phyloP scores from a whole-genome alignment of 768 basidiomycete species.

The Scleroderma citrinum region DNA sequence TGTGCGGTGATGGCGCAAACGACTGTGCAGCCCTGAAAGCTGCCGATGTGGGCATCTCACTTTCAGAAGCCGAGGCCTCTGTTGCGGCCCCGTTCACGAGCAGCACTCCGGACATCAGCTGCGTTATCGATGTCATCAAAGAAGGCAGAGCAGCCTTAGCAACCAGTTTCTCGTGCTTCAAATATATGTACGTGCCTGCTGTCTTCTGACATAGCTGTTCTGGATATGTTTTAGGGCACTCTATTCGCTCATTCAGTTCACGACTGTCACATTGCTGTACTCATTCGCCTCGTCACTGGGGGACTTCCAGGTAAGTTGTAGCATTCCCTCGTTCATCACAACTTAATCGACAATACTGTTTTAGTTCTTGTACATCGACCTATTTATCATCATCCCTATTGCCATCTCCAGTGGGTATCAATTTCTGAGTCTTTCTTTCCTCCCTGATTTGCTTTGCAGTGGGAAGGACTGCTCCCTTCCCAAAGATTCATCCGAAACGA shows the following conservation, averaged over 20 bases:
- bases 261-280: constrained; percentile 93
- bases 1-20: constrained; percentile 99
- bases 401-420: constrained; percentile 83
- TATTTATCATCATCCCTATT: constrained; percentile 96
- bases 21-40: constrained; percentile 98
- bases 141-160: constrained; percentile 95
- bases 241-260: constrained; percentile 98
- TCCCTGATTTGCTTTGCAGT: constrained; percentile 43
- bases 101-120: constrained; percentile 88
- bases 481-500: constrained; percentile 78
- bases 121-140: constrained; percentile 93
- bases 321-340: background rate
- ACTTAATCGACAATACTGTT: constrained; percentile 5
- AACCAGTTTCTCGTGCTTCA: constrained; percentile 99
- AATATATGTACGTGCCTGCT: constrained; percentile 78
- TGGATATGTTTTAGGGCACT: constrained; percentile 63
- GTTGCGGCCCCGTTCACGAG: constrained; percentile 98
- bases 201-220: background rate
- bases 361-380: constrained; percentile 94
- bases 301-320: constrained; percentile 77
- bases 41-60: constrained; percentile 93
- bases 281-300: constrained; percentile 95
- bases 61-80: constrained; percentile 97
- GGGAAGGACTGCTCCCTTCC: constrained; percentile 90
- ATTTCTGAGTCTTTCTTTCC: background rate